A percentile compares a stretch with the other conserved stretches of the same genome.
Evolutionary conservation across 441 rosid species (phyloP).

Genomic region (Adansonia madagascariensis): DNA sequence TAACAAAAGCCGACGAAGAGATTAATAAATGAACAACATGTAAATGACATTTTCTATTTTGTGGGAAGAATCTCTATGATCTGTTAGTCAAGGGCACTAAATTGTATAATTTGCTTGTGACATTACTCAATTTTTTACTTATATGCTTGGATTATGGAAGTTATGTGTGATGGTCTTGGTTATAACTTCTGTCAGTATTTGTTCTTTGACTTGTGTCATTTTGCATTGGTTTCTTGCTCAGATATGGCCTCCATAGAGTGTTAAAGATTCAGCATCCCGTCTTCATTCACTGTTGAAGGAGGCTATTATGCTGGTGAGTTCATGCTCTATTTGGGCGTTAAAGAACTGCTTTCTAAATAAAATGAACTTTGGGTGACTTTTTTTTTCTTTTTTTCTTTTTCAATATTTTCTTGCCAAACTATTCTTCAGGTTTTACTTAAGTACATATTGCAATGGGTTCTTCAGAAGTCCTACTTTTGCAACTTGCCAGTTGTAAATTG

Average conservation of each 20-base stretch:
- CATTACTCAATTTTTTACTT: background rate
- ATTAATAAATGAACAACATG: background rate
- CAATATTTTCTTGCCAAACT: background rate
- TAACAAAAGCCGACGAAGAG: background rate
- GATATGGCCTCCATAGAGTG: slow-evolving; percentile 99
- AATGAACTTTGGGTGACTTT: background rate
- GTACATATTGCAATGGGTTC: background rate
- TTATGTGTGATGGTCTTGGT: background rate
- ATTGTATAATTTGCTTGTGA: background rate
- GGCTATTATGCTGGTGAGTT: slow-evolving; percentile 77
- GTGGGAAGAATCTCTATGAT: background rate
- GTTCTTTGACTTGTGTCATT: slow-evolving; percentile 13
- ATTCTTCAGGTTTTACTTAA: slow-evolving; percentile 17
- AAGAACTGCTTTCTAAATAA: slow-evolving; percentile 20
- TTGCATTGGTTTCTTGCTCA: slow-evolving; percentile 41
- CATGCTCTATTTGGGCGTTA: slow-evolving; percentile 24
- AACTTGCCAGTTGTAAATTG: slow-evolving; percentile 12
- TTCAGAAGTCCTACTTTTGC: background rate
- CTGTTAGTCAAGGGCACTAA: background rate
- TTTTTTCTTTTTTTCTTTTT: background rate
- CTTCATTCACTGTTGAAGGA: slow-evolving; percentile 86
- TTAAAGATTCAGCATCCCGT: slow-evolving; percentile 89
- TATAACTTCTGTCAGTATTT: background rate
- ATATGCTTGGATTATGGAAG: background rate
- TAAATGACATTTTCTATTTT: background rate